Conservation (phyloP, 345 rosid genomes). For the Eucalyptus pauciflora region DNA sequence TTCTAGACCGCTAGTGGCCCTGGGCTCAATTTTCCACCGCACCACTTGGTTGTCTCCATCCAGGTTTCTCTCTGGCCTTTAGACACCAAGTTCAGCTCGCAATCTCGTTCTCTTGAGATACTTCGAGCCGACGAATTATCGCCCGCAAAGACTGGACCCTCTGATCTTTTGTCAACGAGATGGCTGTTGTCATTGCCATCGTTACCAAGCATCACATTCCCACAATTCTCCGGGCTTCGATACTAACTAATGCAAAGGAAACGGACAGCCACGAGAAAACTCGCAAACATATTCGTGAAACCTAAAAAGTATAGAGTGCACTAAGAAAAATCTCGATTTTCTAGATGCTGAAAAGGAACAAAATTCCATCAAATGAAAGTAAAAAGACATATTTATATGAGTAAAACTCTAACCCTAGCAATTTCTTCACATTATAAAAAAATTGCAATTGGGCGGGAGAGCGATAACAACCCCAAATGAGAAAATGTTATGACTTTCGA, state of each 20-base stretch:
- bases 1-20: neutral
- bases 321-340: no score
- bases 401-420: neutral
- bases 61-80: neutral
- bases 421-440: neutral
- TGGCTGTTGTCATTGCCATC: neutral
- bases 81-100: neutral
- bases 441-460: neutral
- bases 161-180: neutral
- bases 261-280: neutral
- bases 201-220: neutral
- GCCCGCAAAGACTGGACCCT: neutral
- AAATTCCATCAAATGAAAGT: neutral
- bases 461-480: no score
- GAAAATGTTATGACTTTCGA: neutral
- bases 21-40: neutral
- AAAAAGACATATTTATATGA: neutral
- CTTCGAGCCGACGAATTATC: neutral
- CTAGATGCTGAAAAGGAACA: neutral
- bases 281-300: neutral
- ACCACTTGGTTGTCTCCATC: neutral
- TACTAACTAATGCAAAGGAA: neutral
- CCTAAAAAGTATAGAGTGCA: neutral
- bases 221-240: neutral
- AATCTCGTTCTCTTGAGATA: neutral